Base-by-base conservation (phyloP, 2,329 filamentous ascomycete genomes). In the Trichophyton mentagrophytes region DNA sequence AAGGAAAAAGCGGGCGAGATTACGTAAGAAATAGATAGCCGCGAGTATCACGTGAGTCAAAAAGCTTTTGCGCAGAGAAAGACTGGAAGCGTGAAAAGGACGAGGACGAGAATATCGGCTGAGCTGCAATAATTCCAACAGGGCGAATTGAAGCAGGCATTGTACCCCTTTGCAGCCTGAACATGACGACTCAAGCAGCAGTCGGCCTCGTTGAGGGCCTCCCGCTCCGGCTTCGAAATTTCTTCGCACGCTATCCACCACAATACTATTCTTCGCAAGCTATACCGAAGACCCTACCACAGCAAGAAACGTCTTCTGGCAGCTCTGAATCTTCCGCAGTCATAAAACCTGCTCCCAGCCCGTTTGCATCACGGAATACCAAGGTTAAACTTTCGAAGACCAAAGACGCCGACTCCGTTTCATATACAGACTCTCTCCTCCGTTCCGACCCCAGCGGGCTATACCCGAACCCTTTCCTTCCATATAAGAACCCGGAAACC, bases 191-290 rank as follows among this genome's bases (percentile, higher is more conserved):
- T 61, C 60, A 63, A 20, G 58, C 61, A 6, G 60, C 61, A 44
- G 20, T 47, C 1, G 60, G 57, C 47, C 79, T 90, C 62, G 88
- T 88, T 63, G 83, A 85, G 74, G 79, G 82, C 66, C 84, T 97
- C 46, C 93, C 90, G 7, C 79, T 83, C 60, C 86, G 86, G 46
- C 83, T 99, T 53, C 83, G 87, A 70, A 85, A 85, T 69, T 96
- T 99, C 82, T 88, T 99, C 75, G 87, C 87, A 61, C 87, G 88
- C 66, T 96, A 92, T 74, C 93, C 93, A 47, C 90, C 92, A 56
- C 81, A 69, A 71, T 71, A 67, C 67, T 82, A 73, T 68, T 78
- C 72, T 58, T 70, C 73, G 27, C 63, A 65, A 61, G 58, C 60
- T 20, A 62, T 64, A 57, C 69, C 69, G 53, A 67, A 64, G 44